Conservation (phyloP, 352 stramenopile genomes). For the Peronospora tabacina region DNA sequence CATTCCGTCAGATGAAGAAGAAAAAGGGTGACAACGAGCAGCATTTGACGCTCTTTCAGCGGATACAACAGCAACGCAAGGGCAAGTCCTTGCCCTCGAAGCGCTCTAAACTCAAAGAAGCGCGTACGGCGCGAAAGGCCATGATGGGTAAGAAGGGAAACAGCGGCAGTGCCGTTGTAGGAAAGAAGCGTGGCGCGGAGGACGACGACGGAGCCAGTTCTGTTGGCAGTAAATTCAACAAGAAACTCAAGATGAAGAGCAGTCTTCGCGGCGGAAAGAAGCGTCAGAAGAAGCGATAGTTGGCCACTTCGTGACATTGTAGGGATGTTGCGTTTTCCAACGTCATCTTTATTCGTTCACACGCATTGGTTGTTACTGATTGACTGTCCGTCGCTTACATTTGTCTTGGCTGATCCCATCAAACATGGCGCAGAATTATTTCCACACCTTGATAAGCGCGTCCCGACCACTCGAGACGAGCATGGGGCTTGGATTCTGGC, state of each 20-base stretch:
- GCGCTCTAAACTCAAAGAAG: slow-evolving; percentile 77
- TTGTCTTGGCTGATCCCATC: slow-evolving; percentile 20
- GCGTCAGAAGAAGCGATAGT: slow-evolving; percentile 37
- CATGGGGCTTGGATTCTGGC: slow-evolving; percentile 45
- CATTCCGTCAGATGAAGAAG: slow-evolving; percentile 32
- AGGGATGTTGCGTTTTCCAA: background rate
- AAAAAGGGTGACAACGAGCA: slow-evolving; percentile 42
- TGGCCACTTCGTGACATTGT: background rate
- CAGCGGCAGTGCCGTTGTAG: slow-evolving; percentile 9
- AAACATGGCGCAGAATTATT: slow-evolving; percentile 38
- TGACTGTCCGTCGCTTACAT: slow-evolving; percentile 8
- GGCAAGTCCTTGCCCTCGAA: slow-evolving; percentile 77
- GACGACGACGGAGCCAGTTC: slow-evolving; percentile 20
- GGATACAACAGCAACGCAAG: slow-evolving; percentile 80
- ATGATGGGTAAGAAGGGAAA: slow-evolving; percentile 50
- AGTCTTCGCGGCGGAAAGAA: slow-evolving; percentile 26
- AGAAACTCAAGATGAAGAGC: slow-evolving; percentile 38
- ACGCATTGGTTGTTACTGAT: slow-evolving; percentile 8
- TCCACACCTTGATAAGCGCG: slow-evolving; percentile 95
- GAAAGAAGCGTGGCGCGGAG: slow-evolving; percentile 28
- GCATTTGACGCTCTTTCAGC: slow-evolving; percentile 79
- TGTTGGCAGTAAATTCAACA: slow-evolving; percentile 24
- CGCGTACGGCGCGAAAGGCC: slow-evolving; percentile 55
- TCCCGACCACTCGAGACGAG: slow-evolving; percentile 92
- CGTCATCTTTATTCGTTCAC: background rate